Percentiles rank a stretch among this genome's conserved stretches.
Conservation (phyloP, 345 rosid genomes). For the Psidium guajava region DNA sequence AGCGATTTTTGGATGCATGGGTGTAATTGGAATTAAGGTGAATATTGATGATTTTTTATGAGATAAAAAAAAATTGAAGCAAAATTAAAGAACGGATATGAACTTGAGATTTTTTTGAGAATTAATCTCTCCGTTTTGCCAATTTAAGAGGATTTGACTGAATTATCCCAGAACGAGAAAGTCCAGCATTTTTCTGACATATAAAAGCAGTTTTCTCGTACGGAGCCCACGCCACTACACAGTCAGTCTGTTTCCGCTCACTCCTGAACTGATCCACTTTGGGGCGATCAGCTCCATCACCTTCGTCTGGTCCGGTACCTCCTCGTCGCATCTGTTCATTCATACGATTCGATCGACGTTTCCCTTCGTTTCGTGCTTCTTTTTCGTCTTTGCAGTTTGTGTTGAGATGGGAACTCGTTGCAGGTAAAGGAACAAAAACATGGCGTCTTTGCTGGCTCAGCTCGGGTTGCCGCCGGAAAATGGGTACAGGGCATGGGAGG, state of each 20-base stretch:
- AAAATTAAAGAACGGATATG: too few species aligned
- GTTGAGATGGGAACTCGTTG: neutral
- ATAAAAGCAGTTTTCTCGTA: too few species aligned
- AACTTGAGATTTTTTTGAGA: too few species aligned
- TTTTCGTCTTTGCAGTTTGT: neutral
- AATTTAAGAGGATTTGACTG: neutral
- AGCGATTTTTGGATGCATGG: too few species aligned
- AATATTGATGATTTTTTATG: too few species aligned
- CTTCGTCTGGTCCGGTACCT: neutral
- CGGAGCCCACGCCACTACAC: too few species aligned
- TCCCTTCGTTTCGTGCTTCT: neutral
- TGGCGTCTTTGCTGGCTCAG: slow-evolving; percentile 40
- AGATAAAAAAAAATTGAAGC: too few species aligned
- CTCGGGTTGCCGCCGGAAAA: slow-evolving; percentile 42
- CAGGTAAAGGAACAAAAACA: neutral
- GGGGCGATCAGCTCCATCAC: neutral
- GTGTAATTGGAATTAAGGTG: too few species aligned
- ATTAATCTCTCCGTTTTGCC: neutral
- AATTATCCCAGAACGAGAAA: neutral
- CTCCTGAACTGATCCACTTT: neutral
- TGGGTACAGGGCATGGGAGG: slow-evolving; percentile 70
- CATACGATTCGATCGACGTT: neutral
- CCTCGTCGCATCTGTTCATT: neutral
- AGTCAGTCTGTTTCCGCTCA: neutral
- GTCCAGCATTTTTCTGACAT: neutral